Evolutionary conservation across 139 green algal genomes (phyloP), one percentile per base, ranked within the genome.

Genomic region (Tetraselmis chui): DNA sequence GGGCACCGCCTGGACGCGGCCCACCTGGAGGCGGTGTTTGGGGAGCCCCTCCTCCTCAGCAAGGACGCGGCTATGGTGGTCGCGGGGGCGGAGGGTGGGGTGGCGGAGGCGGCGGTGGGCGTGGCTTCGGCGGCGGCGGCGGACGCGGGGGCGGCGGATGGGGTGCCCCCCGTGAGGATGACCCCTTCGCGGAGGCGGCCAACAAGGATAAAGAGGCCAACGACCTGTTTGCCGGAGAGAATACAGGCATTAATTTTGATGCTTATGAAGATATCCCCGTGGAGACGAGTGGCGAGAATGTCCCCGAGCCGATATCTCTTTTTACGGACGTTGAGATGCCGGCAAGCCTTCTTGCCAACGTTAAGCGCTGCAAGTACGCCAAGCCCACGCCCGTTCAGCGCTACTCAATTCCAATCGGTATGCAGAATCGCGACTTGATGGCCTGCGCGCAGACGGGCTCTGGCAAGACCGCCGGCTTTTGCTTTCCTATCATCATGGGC

Each of bases 381-480:
- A 98, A 98, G 89, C 97, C 97, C 59, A 99, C 97, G 18, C 97
- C 97, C 28, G 97, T 99, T 78, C 97, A 99, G 92, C 89, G 88
- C 59, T 95, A 99, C 86, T 93, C 95, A 11, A 98, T 99, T 81
- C 97, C 97, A 25, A 99, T 99, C 82, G 96, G 94, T 2, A 80
- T 98, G 32, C 90, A 90, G 23, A 91, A 92, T n/a, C 87, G 97
- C 26, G 97, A 99, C 85, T 90, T 99, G 29, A 98, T 99, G 96
- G 97, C 94, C 0, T 98, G 95, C 85, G 95, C 95, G 0, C 94
- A 98, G 90, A 98, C 97, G 26, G 97, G 96, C 1, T 98, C 96
- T 1, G 96, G 96, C 83, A 99, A 99, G 87, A 99, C 97, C 1
- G 97, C 97, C 30, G 96, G 94, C 31, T 99, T 99, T 89, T 98